A percentile compares a stretch with the other conserved stretches of the same genome.
phyloP scores from a whole-genome alignment of 2,329 filamentous ascomycete genomes.

The Fusarium pseudograminearum region DNA sequence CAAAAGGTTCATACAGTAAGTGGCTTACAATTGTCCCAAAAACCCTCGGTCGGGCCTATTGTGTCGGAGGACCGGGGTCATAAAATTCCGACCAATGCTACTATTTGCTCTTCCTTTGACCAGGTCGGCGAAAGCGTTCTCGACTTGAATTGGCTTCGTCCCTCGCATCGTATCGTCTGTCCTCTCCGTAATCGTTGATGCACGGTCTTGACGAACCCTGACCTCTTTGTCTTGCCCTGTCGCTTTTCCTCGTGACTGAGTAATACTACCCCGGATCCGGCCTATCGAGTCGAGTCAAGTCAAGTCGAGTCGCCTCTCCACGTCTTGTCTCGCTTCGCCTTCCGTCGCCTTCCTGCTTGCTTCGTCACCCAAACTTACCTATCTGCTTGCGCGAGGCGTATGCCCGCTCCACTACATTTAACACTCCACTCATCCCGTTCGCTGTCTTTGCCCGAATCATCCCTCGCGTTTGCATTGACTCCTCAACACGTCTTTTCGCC shows the following conservation, averaged over 20 bases:
- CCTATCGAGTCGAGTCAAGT: constrained; percentile 7
- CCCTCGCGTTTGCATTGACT: constrained; percentile 39
- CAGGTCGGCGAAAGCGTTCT: constrained; percentile 38
- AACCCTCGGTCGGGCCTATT: constrained; percentile 33
- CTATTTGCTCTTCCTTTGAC: constrained; percentile 31
- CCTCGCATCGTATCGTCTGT: constrained; percentile 28
- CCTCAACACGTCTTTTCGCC: constrained; percentile 28
- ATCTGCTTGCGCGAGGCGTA: constrained; percentile 38
- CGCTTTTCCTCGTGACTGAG: constrained; percentile 31
- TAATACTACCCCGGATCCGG: constrained; percentile 27
- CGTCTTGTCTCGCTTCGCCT: constrained; percentile 11
- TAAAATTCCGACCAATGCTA: constrained; percentile 41
- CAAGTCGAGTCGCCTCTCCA: constrained; percentile 23
- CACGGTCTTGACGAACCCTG: constrained; percentile 36
- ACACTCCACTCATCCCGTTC: constrained; percentile 45
- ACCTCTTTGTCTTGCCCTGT: constrained; percentile 25
- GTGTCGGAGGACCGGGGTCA: constrained; percentile 33
- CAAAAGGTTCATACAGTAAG: background rate
- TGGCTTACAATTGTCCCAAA: constrained; percentile 20
- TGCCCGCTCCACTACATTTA: constrained; percentile 47
- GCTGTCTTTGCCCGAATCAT: constrained; percentile 43
- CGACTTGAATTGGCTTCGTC: constrained; percentile 43
- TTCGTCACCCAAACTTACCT: constrained; percentile 34
- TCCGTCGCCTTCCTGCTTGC: constrained; percentile 22
- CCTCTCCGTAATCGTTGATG: constrained; percentile 37